A percentile compares a stretch with the other conserved stretches of the same genome.
Evolutionary conservation across 257 asterid genomes (phyloP).

Genomic region (Capsicum rhomboideum): DNA sequence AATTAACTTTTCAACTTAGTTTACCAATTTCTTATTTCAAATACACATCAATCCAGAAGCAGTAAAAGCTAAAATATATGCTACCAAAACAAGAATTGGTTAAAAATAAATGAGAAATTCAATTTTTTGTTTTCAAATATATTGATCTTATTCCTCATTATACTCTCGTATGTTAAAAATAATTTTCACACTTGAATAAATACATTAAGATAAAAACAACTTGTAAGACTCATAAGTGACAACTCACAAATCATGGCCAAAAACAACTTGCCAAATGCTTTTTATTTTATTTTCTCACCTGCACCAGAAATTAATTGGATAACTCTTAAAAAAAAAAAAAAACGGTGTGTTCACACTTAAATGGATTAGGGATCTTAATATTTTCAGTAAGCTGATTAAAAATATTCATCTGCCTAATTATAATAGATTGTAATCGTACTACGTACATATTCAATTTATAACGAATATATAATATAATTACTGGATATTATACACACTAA

Average conservation of each 20-base stretch:
- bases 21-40: background rate
- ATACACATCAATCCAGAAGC: background rate
- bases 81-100: background rate
- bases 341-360: background rate
- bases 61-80: background rate
- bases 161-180: background rate
- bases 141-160: background rate
- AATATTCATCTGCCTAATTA: too few species aligned
- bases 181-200: background rate
- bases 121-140: background rate
- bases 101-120: background rate
- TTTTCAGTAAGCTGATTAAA: too few species aligned
- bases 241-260: background rate
- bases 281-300: background rate
- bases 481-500: too few species aligned
- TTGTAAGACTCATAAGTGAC: background rate
- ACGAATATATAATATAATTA: too few species aligned
- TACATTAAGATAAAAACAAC: background rate
- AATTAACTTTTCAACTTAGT: background rate
- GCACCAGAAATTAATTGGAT: background rate
- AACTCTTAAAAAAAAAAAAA: too few species aligned
- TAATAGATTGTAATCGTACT: too few species aligned
- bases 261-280: background rate
- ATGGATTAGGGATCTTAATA: background rate
- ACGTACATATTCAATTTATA: too few species aligned